Percentiles rank a stretch among this genome's conserved stretches.
Conservation (phyloP, 1,284 basidiomycete genomes). For the Athelia psychrophila region DNA sequence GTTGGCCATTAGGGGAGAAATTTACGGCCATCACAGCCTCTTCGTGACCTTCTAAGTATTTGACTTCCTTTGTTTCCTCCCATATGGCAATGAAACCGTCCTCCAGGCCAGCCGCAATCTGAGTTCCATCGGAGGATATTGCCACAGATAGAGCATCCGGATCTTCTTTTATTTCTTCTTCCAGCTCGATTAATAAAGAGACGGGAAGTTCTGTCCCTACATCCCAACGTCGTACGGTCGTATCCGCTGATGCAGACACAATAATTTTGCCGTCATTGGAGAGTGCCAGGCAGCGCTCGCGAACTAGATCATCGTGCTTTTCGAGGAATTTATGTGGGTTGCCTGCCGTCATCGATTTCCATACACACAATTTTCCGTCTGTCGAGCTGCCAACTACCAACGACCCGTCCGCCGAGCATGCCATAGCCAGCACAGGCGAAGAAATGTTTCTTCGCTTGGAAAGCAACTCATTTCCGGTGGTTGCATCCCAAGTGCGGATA, state of each 20-base stretch:
- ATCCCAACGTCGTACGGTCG: constrained; percentile 2
- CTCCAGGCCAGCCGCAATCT: not conserved
- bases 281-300: constrained; percentile 1
- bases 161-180: not conserved
- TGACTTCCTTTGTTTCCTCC: not conserved
- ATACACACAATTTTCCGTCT: too few species aligned
- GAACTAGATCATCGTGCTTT: not conserved
- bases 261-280: not conserved
- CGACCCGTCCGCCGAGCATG: too few species aligned
- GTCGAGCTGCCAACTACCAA: too few species aligned
- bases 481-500: too few species aligned
- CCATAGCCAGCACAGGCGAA: too few species aligned
- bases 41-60: not conserved
- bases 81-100: not conserved
- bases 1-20: not conserved
- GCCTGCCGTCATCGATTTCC: too few species aligned
- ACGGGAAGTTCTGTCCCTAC: not conserved
- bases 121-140: too few species aligned
- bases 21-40: not conserved
- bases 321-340: not conserved
- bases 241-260: constrained; percentile 1
- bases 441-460: too few species aligned
- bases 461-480: too few species aligned
- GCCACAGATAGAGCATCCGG: too few species aligned
- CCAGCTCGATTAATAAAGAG: not conserved